Conservation (phyloP, 768 basidiomycete species). For the Imleria badia region DNA sequence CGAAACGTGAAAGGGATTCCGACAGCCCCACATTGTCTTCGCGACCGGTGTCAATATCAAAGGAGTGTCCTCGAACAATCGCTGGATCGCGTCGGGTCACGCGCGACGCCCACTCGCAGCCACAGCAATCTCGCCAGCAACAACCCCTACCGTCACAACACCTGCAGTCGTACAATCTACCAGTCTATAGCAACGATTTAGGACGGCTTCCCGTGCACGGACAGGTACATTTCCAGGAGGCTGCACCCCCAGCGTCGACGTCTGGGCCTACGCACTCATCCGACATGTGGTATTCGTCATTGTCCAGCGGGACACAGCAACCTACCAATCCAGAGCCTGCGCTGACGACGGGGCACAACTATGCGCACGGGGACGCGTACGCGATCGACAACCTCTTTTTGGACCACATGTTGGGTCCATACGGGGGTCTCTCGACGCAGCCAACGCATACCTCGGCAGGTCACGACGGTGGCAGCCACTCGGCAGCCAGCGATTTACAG, state of each 20-base stretch:
- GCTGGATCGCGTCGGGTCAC: constrained; percentile 38
- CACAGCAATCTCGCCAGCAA: constrained; percentile 11
- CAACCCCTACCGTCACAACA: constrained; percentile 9
- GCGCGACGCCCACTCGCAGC: constrained; percentile 15
- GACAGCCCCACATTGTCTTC: constrained; percentile 41
- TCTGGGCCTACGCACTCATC: constrained; percentile 1
- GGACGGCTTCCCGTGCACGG: constrained; percentile 52
- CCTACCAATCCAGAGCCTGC: not conserved
- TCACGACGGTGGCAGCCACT: not conserved
- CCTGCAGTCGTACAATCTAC: constrained; percentile 37
- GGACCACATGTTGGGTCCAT: constrained; percentile 16
- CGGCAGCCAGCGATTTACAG: constrained; percentile 6
- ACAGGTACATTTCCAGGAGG: constrained; percentile 16
- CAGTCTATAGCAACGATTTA: constrained; percentile 57
- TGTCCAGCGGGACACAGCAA: constrained; percentile 2
- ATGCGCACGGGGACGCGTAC: constrained; percentile 9
- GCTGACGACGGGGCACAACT: not conserved
- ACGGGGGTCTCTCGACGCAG: not conserved
- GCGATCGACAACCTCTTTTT: constrained; percentile 25
- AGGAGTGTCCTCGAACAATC: constrained; percentile 27
- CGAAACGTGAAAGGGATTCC: constrained; percentile 64
- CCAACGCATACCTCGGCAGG: not conserved
- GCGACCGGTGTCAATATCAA: not conserved
- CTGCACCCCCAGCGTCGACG: not conserved
- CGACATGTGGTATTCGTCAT: constrained; percentile 23